Base-by-base conservation (phyloP, 2,329 filamentous ascomycete genomes). In the Metarhizium humberi region DNA sequence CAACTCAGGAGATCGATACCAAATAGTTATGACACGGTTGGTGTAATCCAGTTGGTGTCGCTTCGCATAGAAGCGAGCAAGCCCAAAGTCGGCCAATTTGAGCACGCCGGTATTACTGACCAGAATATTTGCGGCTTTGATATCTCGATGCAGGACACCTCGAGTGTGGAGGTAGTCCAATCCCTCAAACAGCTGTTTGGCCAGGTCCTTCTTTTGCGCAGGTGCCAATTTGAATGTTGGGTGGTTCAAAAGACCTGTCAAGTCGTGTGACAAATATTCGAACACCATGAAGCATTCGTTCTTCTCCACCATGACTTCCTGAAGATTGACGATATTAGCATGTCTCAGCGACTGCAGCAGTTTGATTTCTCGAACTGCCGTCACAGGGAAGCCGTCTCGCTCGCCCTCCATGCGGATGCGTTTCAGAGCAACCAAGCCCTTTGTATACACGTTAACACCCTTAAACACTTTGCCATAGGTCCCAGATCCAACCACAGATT, bases 251-350 rank as follows among this genome's bases (percentile, higher is more conserved):
- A 99, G 77, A 14, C 94, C 94, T 3, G 94, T 99, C 58, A 99
- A 76, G 69, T 99, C 94, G 69, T 99, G 94, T 1, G 94, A 92
- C 36, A 97, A 79, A 67, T 99, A 99, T 69, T 99, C 94, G 61
- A 99, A 99, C 3, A 99, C 94, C 94, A 99, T 99, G 72, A 95
- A 99, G 70, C 94, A 99, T 71, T 97, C 92, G 62, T 97, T 97
- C 67, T 87, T 89, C 73, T 99, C 94, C 2, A 99, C 94, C 94
- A 99, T 99, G 61, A 95, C 90, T 72, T 96, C 91, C 61, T 88
- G 84, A 18, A 96, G 75, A 45, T 85, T 84, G 56, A 96, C 90
- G 52, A 96, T 85, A 64, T 95, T 95, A 57, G 78, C 74, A 64
- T 95, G 90, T 59, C 86, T 85, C 25, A 95, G 77, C 3, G 88